Evolutionary conservation across 345 rosid species (phyloP).

Genomic region (thale cress (Arabidopsis thaliana)): DNA sequence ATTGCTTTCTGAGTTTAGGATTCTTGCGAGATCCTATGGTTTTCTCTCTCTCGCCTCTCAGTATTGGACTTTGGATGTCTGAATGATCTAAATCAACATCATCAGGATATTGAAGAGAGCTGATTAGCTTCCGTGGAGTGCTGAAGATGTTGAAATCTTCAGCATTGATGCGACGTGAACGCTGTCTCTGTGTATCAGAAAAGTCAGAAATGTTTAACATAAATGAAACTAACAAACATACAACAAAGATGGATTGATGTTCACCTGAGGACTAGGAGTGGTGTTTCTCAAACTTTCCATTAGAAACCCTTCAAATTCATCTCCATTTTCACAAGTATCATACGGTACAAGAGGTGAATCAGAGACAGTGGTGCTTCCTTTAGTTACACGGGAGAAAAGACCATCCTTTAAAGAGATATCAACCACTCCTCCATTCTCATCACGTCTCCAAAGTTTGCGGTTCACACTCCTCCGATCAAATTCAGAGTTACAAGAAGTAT

Average conservation of each 20-base stretch:
- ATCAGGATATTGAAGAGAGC: constrained; percentile 75
- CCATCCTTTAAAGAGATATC: constrained; percentile 89
- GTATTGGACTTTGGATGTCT: constrained; percentile 54
- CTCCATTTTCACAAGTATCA: constrained; percentile 43
- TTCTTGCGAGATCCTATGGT: constrained; percentile 43
- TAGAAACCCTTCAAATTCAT: constrained; percentile 64
- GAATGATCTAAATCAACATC: constrained; percentile 55
- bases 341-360: constrained; percentile 53
- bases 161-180: constrained; percentile 55
- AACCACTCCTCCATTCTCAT: constrained; percentile 49
- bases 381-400: constrained; percentile 53
- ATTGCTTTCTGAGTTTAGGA: constrained; percentile 43
- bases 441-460: constrained; percentile 50
- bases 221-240: constrained; percentile 15
- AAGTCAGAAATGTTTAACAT: constrained; percentile 3
- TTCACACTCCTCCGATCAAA: constrained; percentile 68
- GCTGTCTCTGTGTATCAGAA: constrained; percentile 59
- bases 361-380: constrained; percentile 41
- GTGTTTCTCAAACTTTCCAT: constrained; percentile 55
- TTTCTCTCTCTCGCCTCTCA: neutral
- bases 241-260: constrained; percentile 54
- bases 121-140: constrained; percentile 81
- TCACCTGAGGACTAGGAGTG: constrained; percentile 88
- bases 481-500: constrained; percentile 45
- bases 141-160: constrained; percentile 64